Evolutionary conservation across 2,329 filamentous ascomycete genomes (phyloP).

Genomic region (Pseudocercospora cruenta): DNA sequence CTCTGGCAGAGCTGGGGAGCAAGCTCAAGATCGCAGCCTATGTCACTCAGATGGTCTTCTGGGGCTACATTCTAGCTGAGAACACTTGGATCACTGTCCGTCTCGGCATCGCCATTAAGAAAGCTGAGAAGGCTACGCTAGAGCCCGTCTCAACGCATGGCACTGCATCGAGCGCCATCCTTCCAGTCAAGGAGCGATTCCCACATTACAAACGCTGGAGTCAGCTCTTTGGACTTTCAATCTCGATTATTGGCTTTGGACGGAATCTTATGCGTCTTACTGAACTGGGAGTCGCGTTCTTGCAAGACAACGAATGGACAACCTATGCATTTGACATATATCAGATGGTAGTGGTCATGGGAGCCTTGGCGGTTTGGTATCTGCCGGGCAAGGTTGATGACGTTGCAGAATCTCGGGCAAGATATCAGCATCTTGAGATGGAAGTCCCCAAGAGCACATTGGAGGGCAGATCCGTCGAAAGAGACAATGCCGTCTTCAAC

Average conservation of each 20-base stretch:
- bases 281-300: conserved; percentile 12
- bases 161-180: neutral
- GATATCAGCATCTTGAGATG: neutral
- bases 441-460: neutral
- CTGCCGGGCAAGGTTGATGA: conserved; percentile 17
- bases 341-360: conserved; percentile 21
- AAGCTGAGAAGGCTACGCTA: neutral
- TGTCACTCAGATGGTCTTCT: conserved; percentile 18
- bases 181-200: conserved; percentile 10
- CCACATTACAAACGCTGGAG: conserved; percentile 12
- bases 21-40: conserved; percentile 12
- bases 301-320: conserved; percentile 20
- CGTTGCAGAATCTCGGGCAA: neutral
- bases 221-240: conserved; percentile 20
- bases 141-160: neutral
- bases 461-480: neutral
- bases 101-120: neutral
- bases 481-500: neutral
- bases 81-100: conserved; percentile 4
- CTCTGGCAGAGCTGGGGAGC: conserved; percentile 7
- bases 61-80: conserved; percentile 15
- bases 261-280: conserved; percentile 21
- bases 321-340: conserved; percentile 21
- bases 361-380: conserved; percentile 16
- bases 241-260: conserved; percentile 14